A percentile compares a stretch with the other conserved stretches of the same genome.
phyloP scores from a whole-genome alignment of 345 rosid species.

The Noccaea caerulescens region DNA sequence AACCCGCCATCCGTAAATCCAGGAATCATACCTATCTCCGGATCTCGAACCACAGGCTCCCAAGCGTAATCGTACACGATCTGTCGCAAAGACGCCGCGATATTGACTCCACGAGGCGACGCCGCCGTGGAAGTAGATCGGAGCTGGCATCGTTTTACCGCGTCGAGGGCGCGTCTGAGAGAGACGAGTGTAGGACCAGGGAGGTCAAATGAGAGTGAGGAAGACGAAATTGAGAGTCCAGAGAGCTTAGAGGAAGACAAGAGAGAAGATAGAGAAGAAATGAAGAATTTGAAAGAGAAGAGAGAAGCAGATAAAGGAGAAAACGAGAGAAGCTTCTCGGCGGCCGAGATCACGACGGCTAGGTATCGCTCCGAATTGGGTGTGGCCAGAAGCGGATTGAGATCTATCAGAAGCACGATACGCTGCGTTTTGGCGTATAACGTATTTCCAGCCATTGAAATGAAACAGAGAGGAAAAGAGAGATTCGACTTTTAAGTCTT shows the following conservation, averaged over 20 bases:
- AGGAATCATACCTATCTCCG: conserved; percentile 46
- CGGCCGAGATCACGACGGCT: conserved; percentile 55
- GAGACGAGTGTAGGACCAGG: conserved; percentile 56
- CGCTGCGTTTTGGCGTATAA: conserved; percentile 70
- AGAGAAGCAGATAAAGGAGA: conserved; percentile 63
- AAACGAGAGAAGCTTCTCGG: conserved; percentile 60
- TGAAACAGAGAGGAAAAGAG: conserved; percentile 15
- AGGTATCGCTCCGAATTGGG: conserved; percentile 48
- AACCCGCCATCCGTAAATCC: conserved; percentile 34
- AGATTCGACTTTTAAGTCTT: neutral
- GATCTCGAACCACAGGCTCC: conserved; percentile 59
- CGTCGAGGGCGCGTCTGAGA: conserved; percentile 49
- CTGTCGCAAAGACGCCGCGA: conserved; percentile 73
- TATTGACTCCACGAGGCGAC: conserved; percentile 49
- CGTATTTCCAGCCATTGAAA: conserved; percentile 50
- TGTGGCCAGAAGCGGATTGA: conserved; percentile 62
- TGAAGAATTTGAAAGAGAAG: conserved; percentile 80
- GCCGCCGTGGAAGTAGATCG: neutral
- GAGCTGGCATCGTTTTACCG: conserved; percentile 16
- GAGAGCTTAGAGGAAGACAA: conserved; percentile 85
- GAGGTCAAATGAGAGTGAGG: conserved; percentile 70
- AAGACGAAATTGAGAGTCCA: conserved; percentile 50
- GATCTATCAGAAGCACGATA: conserved; percentile 74
- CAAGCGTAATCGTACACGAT: conserved; percentile 81
- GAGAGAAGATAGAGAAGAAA: conserved; percentile 89